Evolutionary conservation across 2,329 filamentous ascomycete genomes (phyloP), one percentile per base, ranked within the genome.

Genomic region (Berkeleyomyces basicola): DNA sequence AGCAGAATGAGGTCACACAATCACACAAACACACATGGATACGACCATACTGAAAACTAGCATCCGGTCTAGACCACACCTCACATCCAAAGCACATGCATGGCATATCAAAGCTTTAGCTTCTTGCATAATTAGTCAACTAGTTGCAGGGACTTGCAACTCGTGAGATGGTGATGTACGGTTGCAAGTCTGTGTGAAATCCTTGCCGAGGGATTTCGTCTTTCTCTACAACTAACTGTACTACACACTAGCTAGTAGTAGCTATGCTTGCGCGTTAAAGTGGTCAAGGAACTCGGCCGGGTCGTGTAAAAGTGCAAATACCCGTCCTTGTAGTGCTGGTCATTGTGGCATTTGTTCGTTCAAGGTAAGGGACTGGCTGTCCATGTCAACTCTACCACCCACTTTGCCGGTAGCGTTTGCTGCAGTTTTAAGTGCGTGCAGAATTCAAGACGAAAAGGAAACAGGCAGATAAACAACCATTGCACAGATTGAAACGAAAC

Each of bases 401-500:
- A 23, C 23, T 23, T 23, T 23, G 23, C 23, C 23, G 23, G 43
- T 2, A n/a, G 4, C 16, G 23, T 36, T 51, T 9, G 7, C 9
- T 36, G 23, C 14, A 33, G 33, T 53, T 55, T 55, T 7, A 55
- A 55, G 49, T 55, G 49, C 33, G 37, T 55, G 49, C 49, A 55
- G 49, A 7, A 39, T n/a, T n/a, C 14, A 55, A n/a, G 49, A 55
- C 49, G 31, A 55, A 33, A 53, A 39, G 37, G 49, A 55, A 55
- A 55, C 49, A 55, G 37, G 49, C 10, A 37, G 37, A 39, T 33
- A 39, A 55, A 23, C 23, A 23, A 23, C 23, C 23, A 47, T 47
- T 16, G 44, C 44, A 47, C 44, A 44, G 4, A 59, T 59, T 59
- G 57, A 59, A 59, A 59, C 58, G 58, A 59, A 59, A 59, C 58